A percentile compares a stretch with the other conserved stretches of the same genome.
Conservation (phyloP, 257 asterid genomes). For the Forsythia viridissima region DNA sequence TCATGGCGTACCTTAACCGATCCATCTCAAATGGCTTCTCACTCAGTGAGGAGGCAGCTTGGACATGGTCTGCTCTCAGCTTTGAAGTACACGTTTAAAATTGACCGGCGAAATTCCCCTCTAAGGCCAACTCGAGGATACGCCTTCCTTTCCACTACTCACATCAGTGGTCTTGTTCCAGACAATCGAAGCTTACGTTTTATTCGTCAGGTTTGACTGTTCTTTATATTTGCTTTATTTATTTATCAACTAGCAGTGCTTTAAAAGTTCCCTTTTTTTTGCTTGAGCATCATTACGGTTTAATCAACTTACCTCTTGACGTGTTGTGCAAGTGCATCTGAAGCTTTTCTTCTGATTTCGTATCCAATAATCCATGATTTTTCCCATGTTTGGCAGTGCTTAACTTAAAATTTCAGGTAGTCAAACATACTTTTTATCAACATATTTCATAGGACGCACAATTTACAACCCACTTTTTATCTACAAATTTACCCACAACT, state of each 20-base stretch:
- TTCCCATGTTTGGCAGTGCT: too few relatives aligned
- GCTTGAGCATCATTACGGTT: neutral
- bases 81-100: slow-evolving; percentile 73
- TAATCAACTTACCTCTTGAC: neutral
- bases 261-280: neutral
- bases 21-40: slow-evolving; percentile 89
- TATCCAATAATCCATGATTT: neutral
- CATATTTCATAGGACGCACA: too few relatives aligned
- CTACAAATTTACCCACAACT: too few relatives aligned
- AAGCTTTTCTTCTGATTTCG: neutral
- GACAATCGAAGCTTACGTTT: slow-evolving; percentile 78
- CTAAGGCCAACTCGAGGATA: slow-evolving; percentile 85
- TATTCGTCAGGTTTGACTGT: slow-evolving; percentile 76
- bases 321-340: too few relatives aligned
- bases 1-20: slow-evolving; percentile 85
- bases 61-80: slow-evolving; percentile 85
- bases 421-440: too few relatives aligned
- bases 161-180: slow-evolving; percentile 84
- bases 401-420: too few relatives aligned
- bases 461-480: too few relatives aligned
- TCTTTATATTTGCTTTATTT: neutral
- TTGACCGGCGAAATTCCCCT: slow-evolving; percentile 78
- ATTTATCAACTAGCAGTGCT: slow-evolving; percentile 10
- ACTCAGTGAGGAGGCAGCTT: slow-evolving; percentile 91
- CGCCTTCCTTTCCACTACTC: slow-evolving; percentile 84